These are phyloP conservation scores for Gentiana dahurica DNA, from an alignment of 257 asterid genomes.

Conservation along the genomic window DNA sequence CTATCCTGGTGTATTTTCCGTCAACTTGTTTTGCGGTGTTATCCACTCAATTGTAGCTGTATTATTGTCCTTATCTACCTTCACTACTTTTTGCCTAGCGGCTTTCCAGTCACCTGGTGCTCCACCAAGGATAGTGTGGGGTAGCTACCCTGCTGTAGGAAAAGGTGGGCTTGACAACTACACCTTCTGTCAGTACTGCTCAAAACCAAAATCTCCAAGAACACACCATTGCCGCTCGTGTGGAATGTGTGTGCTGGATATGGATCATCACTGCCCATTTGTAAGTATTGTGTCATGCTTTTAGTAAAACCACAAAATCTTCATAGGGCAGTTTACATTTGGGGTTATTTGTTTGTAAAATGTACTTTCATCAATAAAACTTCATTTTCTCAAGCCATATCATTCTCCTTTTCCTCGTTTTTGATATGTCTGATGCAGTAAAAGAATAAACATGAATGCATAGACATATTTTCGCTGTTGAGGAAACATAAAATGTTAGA, in stretches of 20 bases:
- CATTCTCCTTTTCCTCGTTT: too few species aligned
- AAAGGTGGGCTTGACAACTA: conserved; percentile 84
- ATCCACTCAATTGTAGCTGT: conserved; percentile 32
- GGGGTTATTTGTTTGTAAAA: too few species aligned
- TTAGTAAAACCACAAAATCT: background rate
- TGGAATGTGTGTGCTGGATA: conserved; percentile 73
- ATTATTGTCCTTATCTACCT: conserved; percentile 46
- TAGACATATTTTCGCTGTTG: too few species aligned
- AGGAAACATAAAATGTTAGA: too few species aligned
- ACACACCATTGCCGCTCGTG: conserved; percentile 95
- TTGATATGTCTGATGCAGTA: too few species aligned
- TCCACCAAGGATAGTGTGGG: conserved; percentile 82
- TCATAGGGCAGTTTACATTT: too few species aligned
- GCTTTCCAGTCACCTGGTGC: conserved; percentile 73
- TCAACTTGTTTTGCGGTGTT: conserved; percentile 38
- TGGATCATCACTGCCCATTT: conserved; percentile 99
- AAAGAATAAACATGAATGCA: too few species aligned
- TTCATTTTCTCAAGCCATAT: too few species aligned
- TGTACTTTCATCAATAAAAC: too few species aligned
- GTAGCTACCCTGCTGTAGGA: conserved; percentile 90
- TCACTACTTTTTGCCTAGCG: conserved; percentile 52
- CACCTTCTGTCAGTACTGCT: conserved; percentile 69
- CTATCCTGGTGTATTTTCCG: conserved; percentile 54
- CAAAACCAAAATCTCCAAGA: conserved; percentile 81
- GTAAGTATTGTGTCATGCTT: conserved; percentile 37